Conservation (phyloP, 208 protist species). For the Trypanosomatidae sp. region DNA sequence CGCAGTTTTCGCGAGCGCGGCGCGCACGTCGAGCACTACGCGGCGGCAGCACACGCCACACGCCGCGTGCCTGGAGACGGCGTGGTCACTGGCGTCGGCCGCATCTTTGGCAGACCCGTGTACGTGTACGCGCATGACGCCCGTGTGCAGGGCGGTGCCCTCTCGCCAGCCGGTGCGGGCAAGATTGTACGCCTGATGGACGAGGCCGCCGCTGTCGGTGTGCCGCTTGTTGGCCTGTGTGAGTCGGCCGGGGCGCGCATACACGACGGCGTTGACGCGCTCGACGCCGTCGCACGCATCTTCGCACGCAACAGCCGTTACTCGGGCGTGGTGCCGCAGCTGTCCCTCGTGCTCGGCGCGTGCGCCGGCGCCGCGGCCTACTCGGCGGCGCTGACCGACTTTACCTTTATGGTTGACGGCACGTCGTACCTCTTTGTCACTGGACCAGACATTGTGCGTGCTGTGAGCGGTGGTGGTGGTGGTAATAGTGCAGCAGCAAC, state of each 20-base stretch:
- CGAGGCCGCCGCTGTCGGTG: constrained; percentile 87
- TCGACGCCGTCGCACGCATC: constrained; percentile 94
- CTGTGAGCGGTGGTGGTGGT: constrained; percentile 91
- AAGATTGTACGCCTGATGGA: constrained; percentile 97
- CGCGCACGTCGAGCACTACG: constrained; percentile 86
- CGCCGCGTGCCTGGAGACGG: constrained; percentile 82
- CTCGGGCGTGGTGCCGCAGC: constrained; percentile 93
- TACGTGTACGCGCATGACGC: constrained; percentile 95
- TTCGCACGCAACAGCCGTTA: constrained; percentile 91
- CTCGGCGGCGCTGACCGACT: constrained; percentile 95
- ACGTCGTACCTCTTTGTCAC: constrained; percentile 97
- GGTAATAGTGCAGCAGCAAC: too few relatives aligned
- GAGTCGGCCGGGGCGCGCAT: constrained; percentile 95
- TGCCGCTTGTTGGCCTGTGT: constrained; percentile 94
- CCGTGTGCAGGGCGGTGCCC: constrained; percentile 90
- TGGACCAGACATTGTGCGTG: constrained; percentile 94
- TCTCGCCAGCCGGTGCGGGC: constrained; percentile 87
- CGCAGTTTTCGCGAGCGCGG: constrained; percentile 91
- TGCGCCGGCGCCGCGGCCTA: constrained; percentile 87
- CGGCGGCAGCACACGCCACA: constrained; percentile 58
- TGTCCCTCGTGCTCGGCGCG: constrained; percentile 94
- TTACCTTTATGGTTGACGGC: constrained; percentile 94
- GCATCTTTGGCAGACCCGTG: constrained; percentile 89
- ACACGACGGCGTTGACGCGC: constrained; percentile 90
- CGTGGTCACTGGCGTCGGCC: constrained; percentile 88